A percentile compares a stretch with the other conserved stretches of the same genome.
These are phyloP conservation scores for Exophiala sideris DNA, from an alignment of 2,329 filamentous ascomycete species.

Conservation along the genomic window DNA sequence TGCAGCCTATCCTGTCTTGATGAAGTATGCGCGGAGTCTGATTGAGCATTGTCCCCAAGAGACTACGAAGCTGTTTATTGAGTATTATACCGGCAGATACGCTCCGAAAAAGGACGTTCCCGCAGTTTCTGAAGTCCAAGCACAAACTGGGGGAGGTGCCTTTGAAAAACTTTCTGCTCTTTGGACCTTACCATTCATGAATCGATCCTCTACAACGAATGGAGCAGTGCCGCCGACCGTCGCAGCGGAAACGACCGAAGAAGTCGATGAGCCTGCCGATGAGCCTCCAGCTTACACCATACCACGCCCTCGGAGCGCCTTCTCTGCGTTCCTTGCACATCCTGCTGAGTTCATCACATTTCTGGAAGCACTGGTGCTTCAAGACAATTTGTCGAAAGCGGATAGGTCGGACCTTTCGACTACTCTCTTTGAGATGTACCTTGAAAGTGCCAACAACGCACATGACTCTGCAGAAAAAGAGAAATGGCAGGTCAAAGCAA, in stretches of 20 bases:
- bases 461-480: constrained; percentile 62
- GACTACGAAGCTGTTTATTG: constrained; percentile 83
- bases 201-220: constrained; percentile 55
- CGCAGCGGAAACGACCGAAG: constrained; percentile 32
- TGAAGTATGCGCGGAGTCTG: constrained; percentile 91
- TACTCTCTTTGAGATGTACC: constrained; percentile 96
- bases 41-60: constrained; percentile 80
- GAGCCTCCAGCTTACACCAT: constrained; percentile 62
- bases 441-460: constrained; percentile 78
- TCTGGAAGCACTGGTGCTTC: constrained; percentile 78
- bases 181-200: constrained; percentile 82
- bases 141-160: constrained; percentile 63
- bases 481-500: constrained; percentile 87
- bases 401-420: constrained; percentile 87
- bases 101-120: constrained; percentile 65
- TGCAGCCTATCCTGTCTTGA: constrained; percentile 78
- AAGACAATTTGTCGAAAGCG: constrained; percentile 65
- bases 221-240: constrained; percentile 50
- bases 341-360: constrained; percentile 88
- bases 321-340: constrained; percentile 95
- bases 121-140: constrained; percentile 45
- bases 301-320: constrained; percentile 81
- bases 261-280: constrained; percentile 29
- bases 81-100: constrained; percentile 89
- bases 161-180: constrained; percentile 83